These are phyloP conservation scores for Gossypium arboreum DNA, from an alignment of 345 rosid species.

Conservation along the genomic window DNA sequence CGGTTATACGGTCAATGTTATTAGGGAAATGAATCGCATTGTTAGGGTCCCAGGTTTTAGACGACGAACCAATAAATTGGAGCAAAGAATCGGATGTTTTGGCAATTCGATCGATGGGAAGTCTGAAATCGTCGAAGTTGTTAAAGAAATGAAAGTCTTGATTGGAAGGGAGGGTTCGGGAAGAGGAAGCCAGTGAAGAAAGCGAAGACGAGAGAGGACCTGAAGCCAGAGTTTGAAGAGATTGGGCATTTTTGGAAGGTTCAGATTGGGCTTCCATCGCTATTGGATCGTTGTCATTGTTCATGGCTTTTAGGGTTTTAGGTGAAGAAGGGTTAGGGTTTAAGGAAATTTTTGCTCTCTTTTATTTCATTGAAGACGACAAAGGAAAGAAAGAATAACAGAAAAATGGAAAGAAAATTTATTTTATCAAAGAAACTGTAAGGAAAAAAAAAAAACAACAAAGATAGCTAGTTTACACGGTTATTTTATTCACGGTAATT, in stretches of 20 bases:
- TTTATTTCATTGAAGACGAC: neutral
- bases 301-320: conserved; percentile 20
- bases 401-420: neutral
- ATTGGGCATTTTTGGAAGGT: conserved; percentile 22
- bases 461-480: too few species aligned
- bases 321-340: conserved; percentile 7
- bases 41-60: conserved; percentile 21
- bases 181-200: conserved; percentile 43
- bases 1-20: conserved; percentile 27
- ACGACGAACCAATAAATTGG: conserved; percentile 48
- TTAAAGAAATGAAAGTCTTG: conserved; percentile 77
- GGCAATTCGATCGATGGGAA: conserved; percentile 45
- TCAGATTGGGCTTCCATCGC: conserved; percentile 25
- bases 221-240: conserved; percentile 34
- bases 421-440: neutral
- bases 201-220: conserved; percentile 46
- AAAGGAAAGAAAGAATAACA: neutral
- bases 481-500: too few species aligned
- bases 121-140: conserved; percentile 73
- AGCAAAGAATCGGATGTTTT: conserved; percentile 48
- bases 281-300: conserved; percentile 18
- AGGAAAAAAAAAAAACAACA: too few species aligned
- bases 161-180: conserved; percentile 50
- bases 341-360: neutral
- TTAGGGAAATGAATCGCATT: conserved; percentile 33